Evolutionary conservation across 164 flowering plant genomes (phyloP), one percentile per base, ranked within the genome.

Genomic region (Buxus sempervirens): DNA sequence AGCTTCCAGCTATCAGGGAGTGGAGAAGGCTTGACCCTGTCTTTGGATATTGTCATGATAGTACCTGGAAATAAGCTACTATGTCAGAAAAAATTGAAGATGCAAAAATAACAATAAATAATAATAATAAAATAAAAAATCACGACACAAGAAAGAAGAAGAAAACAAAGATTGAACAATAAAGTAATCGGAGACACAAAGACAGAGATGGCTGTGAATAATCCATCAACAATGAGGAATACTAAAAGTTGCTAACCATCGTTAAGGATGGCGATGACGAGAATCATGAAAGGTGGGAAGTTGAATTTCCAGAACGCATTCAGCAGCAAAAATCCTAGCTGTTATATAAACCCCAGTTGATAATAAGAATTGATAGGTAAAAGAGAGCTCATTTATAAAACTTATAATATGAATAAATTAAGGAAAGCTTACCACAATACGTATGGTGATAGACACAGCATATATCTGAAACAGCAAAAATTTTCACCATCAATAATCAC

Each of bases 1-100:
- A 88, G 87, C 75, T 83, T 88, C 92, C 92, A 88, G 67, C 87
- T 80, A 69, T 86, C 90, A 20, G 92, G 90, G 32, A 75, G 0
- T 48, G 85, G 88, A 61, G 92, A 87, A 22, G 92, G 92, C 77
- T 82, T 84, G 54, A 88, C 90, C 68, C 88, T 83, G 70, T 88
- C 90, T 79, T 86, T 88, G 57, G 90, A 88, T 63, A 88, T 86
- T 27, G 92, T 88, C 92, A 88, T 88, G 61, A 88, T 88, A 8
- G 90, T 88, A 64, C 89, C 91, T 87, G 71, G 51, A 75, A 60
- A 22, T 32, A 58, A 32, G 60, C 42, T 26, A 21, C 57, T 19
- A 48, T 53, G 63, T 45, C 51, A 45, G 51, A 15, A 5, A 4
- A 10, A 45, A 45, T 1, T 10, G 16, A 45, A 15, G 51, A 12